A percentile compares a stretch with the other conserved stretches of the same genome.
Evolutionary conservation across 148 eudicot genomes (phyloP).

Genomic region (Heliosperma pusillum): DNA sequence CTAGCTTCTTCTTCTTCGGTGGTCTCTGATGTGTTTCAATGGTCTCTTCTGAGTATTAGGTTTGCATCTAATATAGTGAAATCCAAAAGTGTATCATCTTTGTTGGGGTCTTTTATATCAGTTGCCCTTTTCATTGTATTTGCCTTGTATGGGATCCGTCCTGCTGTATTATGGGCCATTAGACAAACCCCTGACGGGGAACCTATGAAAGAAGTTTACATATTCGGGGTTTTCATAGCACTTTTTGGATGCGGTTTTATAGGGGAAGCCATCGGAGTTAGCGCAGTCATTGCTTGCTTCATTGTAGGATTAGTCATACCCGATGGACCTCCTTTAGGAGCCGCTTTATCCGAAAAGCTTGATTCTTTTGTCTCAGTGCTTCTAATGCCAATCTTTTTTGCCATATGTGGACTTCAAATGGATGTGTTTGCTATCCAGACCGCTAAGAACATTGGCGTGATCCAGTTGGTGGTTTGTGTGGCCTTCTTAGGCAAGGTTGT

Average conservation of each 20-base stretch:
- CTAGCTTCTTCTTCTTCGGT: slow-evolving; percentile 46
- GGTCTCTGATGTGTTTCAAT: slow-evolving; percentile 36
- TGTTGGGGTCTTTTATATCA: slow-evolving; percentile 33
- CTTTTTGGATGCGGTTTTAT: slow-evolving; percentile 31
- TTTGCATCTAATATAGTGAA: slow-evolving; percentile 21
- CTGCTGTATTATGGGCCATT: slow-evolving; percentile 39
- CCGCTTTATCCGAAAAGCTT: slow-evolving; percentile 36
- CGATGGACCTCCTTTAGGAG: slow-evolving; percentile 53
- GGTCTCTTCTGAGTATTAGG: slow-evolving; percentile 28
- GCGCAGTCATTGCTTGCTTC: slow-evolving; percentile 30
- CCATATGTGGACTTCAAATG: slow-evolving; percentile 33
- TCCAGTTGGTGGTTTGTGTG: slow-evolving; percentile 30
- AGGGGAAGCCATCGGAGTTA: slow-evolving; percentile 41
- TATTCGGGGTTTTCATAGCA: slow-evolving; percentile 27
- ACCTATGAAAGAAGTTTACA: slow-evolving; percentile 40
- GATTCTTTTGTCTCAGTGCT: slow-evolving; percentile 39
- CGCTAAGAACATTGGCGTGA: slow-evolving; percentile 32
- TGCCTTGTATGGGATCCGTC: slow-evolving; percentile 39
- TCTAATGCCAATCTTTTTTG: slow-evolving; percentile 43
- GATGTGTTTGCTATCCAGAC: slow-evolving; percentile 32
- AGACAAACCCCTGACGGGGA: slow-evolving; percentile 38
- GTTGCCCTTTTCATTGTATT: slow-evolving; percentile 20
- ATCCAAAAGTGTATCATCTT: slow-evolving; percentile 20
- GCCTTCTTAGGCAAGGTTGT: slow-evolving; percentile 37
- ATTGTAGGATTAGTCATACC: slow-evolving; percentile 44